Conservation (phyloP, 2,329 filamentous ascomycete species). For the Fusarium miscanthi region DNA sequence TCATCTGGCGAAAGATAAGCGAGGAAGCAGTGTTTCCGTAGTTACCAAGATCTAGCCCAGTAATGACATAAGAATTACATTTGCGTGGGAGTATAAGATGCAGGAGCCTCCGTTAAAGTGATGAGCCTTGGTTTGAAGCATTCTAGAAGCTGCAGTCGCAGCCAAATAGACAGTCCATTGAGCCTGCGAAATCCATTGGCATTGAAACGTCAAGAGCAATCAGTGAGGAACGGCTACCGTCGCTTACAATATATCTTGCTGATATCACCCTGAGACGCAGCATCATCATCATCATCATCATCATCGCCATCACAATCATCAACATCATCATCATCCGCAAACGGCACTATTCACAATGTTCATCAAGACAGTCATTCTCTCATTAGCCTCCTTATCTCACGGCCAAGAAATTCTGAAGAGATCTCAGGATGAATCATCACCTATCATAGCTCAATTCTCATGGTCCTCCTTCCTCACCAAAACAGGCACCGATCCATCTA, state of each 20-base stretch:
- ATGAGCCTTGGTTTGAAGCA: background rate
- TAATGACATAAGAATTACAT: background rate
- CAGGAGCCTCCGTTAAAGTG: background rate
- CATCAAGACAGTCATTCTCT: background rate
- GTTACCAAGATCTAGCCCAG: background rate
- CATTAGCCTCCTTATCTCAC: constrained; percentile 1
- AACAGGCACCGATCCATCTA: constrained; percentile 30
- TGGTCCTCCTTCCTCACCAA: constrained; percentile 19
- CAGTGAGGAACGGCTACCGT: background rate
- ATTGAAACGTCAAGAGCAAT: accelerated
- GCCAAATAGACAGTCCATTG: accelerated
- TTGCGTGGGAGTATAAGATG: constrained; percentile 9
- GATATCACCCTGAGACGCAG: background rate
- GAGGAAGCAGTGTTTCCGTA: background rate
- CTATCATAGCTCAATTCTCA: constrained; percentile 18
- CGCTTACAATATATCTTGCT: background rate
- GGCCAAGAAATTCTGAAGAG: background rate
- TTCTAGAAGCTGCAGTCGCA: background rate
- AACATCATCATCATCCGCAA: background rate
- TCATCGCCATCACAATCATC: background rate
- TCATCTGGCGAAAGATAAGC: constrained; percentile 29
- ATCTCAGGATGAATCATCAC: background rate
- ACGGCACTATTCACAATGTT: constrained; percentile 8
- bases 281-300: background rate
- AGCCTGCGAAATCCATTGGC: background rate